Evolutionary conservation across 2,329 filamentous ascomycete genomes (phyloP), one percentile per base, ranked within the genome.

Genomic region (Hymenoscyphus albidus): DNA sequence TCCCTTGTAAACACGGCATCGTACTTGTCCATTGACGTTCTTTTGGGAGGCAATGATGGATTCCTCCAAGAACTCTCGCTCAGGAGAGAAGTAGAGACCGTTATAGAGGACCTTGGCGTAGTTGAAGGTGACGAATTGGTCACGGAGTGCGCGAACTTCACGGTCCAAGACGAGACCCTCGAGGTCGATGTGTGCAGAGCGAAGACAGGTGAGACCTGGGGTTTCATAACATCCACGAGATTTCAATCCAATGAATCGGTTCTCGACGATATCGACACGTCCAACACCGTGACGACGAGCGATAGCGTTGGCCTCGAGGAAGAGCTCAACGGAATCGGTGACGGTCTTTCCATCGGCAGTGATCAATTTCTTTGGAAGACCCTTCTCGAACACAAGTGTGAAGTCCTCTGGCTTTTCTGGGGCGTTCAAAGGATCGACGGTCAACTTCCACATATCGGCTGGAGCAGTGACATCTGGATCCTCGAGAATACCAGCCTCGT

Each of bases 261-360:
- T 90, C 78, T 92, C 90, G 67, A 93, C 90, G 74, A 94, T 94
- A 77, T 94, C 91, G 70, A 94, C 88, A 73, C 91, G 83, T 73
- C 91, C 91, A 70, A 94, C 85, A 76, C 91, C 91, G 79, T 92
- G 81, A 69, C 81, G 83, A 76, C 85, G 84, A 69, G 85, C 91
- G 69, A 94, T 88, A 65, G 85, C 80, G 79, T 93, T 93, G 71
- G 86, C 82, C 63, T 85, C 82, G 67, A 86, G 80, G 82, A 94
- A 94, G 64, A 94, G 81, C 74, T 90, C 87, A 63, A 92, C 82
- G 5, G 86, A 81, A 74, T 89, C 88, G 63, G 89, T 91, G 71
- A 85, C 82, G 44, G 80, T 82, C 80, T 89, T 85, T 61, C 81
- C 83, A 62, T 82, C 79, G n/a, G 78, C 77, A 6, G 74, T 71